A percentile compares a stretch with the other conserved stretches of the same genome.
phyloP scores from a whole-genome alignment of 192 early-diverging fungal genomes.

The Coemansia sp. region DNA sequence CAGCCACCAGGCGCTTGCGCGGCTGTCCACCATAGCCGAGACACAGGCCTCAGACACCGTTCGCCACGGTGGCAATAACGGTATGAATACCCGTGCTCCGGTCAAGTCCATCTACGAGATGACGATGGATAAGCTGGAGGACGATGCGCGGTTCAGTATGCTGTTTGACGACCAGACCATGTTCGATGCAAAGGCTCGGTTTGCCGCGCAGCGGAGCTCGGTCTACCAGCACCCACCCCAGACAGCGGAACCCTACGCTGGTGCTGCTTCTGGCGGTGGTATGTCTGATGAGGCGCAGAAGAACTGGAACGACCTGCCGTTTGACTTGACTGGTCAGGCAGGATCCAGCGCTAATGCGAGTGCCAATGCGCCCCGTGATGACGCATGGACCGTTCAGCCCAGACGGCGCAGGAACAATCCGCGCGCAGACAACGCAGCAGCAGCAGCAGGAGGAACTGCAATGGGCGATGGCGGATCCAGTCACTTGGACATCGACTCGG shows the following conservation, averaged over 20 bases:
- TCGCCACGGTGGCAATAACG: too few relatives aligned
- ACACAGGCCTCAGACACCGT: constrained; percentile 1
- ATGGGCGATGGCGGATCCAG: neutral
- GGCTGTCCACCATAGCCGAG: constrained; percentile 48
- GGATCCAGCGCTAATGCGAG: constrained; percentile 12
- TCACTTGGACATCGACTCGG: constrained; percentile 32
- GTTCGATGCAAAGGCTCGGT: constrained; percentile 50
- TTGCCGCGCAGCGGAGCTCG: constrained; percentile 48
- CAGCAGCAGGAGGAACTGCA: neutral
- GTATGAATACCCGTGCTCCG: constrained; percentile 8
- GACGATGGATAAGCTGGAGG: constrained; percentile 53
- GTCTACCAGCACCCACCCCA: constrained; percentile 25
- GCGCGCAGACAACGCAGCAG: neutral
- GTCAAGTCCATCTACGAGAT: constrained; percentile 42
- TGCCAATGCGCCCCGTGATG: neutral
- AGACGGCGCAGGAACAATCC: neutral
- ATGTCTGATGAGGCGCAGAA: constrained; percentile 10
- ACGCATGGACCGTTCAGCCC: constrained; percentile 4
- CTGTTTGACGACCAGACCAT: constrained; percentile 42
- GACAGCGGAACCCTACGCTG: constrained; percentile 20
- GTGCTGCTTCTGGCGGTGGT: constrained; percentile 5
- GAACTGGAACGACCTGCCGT: constrained; percentile 17
- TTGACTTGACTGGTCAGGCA: constrained; percentile 12
- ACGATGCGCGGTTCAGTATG: constrained; percentile 39
- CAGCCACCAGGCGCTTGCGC: constrained; percentile 11